These are phyloP conservation scores for Daedaleopsis nitida DNA, from an alignment of 768 basidiomycete species.

Conservation along the genomic window DNA sequence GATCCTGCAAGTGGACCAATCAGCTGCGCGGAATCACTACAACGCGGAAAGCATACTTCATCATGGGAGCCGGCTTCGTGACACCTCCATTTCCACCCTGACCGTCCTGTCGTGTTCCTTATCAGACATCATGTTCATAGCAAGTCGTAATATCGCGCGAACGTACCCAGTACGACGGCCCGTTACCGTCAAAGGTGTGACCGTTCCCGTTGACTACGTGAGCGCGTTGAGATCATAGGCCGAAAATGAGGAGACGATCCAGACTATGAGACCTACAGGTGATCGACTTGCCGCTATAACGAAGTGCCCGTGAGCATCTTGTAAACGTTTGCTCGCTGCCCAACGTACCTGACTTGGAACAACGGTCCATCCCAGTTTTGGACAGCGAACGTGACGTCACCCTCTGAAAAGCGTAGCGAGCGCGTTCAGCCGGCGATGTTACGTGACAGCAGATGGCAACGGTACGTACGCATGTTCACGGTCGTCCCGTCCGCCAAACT, in stretches of 20 bases:
- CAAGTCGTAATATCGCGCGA: not conserved
- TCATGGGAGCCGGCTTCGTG: slow-evolving; percentile 41
- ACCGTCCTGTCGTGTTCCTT: slow-evolving; percentile 27
- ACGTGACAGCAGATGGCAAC: not conserved
- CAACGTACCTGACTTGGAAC: slow-evolving; percentile 48
- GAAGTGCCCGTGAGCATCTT: too few relatives aligned
- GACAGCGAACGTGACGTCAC: slow-evolving; percentile 59
- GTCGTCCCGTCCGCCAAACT: slow-evolving; percentile 48
- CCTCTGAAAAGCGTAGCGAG: slow-evolving; percentile 37
- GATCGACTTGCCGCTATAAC: slow-evolving; percentile 45
- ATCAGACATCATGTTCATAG: not conserved
- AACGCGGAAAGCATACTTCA: slow-evolving; percentile 31
- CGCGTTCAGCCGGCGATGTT: not conserved
- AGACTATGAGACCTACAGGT: slow-evolving; percentile 42
- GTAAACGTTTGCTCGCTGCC: not conserved
- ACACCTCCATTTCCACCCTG: slow-evolving; percentile 35
- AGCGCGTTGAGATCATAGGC: not conserved
- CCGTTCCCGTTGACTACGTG: slow-evolving; percentile 42
- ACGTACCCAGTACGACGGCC: slow-evolving; percentile 45
- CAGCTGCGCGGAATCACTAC: not conserved
- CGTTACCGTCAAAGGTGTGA: slow-evolving; percentile 43
- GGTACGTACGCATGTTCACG: slow-evolving; percentile 56
- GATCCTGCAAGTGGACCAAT: slow-evolving; percentile 31
- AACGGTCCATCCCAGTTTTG: slow-evolving; percentile 54
- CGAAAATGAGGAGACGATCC: not conserved